A percentile compares a stretch with the other conserved stretches of the same genome.
phyloP scores from a whole-genome alignment of 139 green algal species.

The Picochlorum sp. region DNA sequence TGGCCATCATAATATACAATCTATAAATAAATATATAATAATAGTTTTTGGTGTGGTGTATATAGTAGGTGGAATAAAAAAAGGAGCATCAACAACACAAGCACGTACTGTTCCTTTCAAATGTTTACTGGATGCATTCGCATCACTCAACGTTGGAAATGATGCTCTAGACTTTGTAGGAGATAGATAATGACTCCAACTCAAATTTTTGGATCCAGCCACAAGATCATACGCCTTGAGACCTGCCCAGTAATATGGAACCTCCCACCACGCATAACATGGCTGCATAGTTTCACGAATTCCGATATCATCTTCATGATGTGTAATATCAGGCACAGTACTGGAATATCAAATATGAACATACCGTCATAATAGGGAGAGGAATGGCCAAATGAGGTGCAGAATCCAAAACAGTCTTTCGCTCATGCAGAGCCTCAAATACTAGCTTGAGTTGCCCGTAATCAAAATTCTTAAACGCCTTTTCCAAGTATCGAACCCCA shows the following conservation, averaged over 20 bases:
- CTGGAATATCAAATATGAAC: background rate
- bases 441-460: slow-evolving; percentile 83
- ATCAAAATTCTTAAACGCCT: slow-evolving; percentile 81
- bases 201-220: slow-evolving; percentile 63
- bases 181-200: slow-evolving; percentile 64
- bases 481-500: slow-evolving; percentile 92
- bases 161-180: slow-evolving; percentile 36
- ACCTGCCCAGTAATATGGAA: slow-evolving; percentile 94
- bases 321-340: background rate
- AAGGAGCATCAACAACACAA: slow-evolving; percentile 59
- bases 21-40: background rate
- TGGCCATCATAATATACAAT: slow-evolving; percentile 96
- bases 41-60: too few species aligned
- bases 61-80: background rate
- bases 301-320: background rate
- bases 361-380: slow-evolving; percentile 78
- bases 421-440: slow-evolving; percentile 86
- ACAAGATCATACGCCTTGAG: slow-evolving; percentile 92
- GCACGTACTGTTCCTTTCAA: slow-evolving; percentile 29
- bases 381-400: slow-evolving; percentile 66
- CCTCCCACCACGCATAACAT: slow-evolving; percentile 98
- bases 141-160: slow-evolving; percentile 69
- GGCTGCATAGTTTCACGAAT: slow-evolving; percentile 27
- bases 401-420: slow-evolving; percentile 70
- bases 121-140: slow-evolving; percentile 28